Evolutionary conservation across 345 rosid genomes (phyloP).

Genomic region (Durio zibethinus): DNA sequence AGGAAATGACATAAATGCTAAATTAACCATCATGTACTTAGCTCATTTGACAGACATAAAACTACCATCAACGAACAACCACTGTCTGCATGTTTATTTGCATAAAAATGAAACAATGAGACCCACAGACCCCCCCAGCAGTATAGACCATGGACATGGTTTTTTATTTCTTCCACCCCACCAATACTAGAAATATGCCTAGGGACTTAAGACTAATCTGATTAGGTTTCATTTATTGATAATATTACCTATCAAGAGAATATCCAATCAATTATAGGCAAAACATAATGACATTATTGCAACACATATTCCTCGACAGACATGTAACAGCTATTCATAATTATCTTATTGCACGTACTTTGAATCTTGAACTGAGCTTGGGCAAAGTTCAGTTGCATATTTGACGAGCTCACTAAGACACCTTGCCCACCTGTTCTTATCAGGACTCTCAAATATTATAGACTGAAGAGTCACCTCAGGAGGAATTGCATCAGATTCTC

Average conservation of each 20-base stretch:
- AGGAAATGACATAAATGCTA: neutral
- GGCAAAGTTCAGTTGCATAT: slow-evolving; percentile 94
- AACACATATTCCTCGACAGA: slow-evolving; percentile 2
- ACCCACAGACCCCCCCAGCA: too few relatives aligned
- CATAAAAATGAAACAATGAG: neutral
- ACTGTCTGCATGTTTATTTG: neutral
- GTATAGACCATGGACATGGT: neutral
- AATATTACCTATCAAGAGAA: neutral
- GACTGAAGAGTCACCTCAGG: slow-evolving; percentile 92
- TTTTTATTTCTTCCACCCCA: neutral
- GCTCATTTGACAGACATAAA: neutral
- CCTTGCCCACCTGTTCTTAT: slow-evolving; percentile 93
- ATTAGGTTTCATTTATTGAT: neutral
- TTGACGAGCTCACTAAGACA: slow-evolving; percentile 93
- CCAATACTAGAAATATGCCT: neutral
- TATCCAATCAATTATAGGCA: neutral
- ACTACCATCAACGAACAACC: neutral
- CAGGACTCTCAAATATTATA: slow-evolving; percentile 91
- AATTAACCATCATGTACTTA: neutral
- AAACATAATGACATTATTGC: neutral
- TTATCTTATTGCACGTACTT: slow-evolving; percentile 50
- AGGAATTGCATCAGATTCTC: slow-evolving; percentile 92
- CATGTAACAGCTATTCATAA: slow-evolving; percentile 14
- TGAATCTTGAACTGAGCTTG: slow-evolving; percentile 88
- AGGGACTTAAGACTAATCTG: neutral